These are phyloP conservation scores for Calocybe cyanea DNA, from an alignment of 768 basidiomycete genomes.

Conservation along the genomic window DNA sequence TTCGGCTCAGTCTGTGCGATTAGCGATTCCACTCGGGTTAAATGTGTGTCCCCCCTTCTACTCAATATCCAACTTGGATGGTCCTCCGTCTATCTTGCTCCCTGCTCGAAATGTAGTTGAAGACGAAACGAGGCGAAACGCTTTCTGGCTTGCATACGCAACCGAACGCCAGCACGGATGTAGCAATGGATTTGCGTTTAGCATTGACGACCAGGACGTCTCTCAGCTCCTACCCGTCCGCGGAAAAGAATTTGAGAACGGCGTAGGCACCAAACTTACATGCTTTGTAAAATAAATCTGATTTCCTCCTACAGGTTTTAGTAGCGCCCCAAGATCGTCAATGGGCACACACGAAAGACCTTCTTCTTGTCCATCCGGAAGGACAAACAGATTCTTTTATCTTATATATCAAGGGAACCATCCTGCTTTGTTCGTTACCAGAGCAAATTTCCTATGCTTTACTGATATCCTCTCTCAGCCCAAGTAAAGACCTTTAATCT, in stretches of 20 bases:
- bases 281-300: background rate
- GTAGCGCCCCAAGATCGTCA: constrained; percentile 54
- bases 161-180: constrained; percentile 64
- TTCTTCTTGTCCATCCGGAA: constrained; percentile 59
- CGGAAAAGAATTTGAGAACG: constrained; percentile 55
- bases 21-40: constrained; percentile 63
- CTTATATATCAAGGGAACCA: constrained; percentile 64
- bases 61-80: constrained; percentile 54
- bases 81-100: constrained; percentile 56
- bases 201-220: constrained; percentile 71
- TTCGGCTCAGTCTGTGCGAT: constrained; percentile 54
- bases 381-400: constrained; percentile 68
- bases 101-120: constrained; percentile 61
- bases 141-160: constrained; percentile 72
- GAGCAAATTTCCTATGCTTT: background rate
- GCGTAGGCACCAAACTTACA: constrained; percentile 36
- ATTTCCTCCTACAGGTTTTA: constrained; percentile 30
- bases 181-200: constrained; percentile 68
- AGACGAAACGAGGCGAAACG: constrained; percentile 68
- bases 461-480: constrained; percentile 22
- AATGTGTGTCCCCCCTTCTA: constrained; percentile 66
- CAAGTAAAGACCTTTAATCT: constrained; percentile 61
- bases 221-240: constrained; percentile 67
- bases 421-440: constrained; percentile 49
- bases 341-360: constrained; percentile 59